These are phyloP conservation scores for Hordeum vulgare DNA, from an alignment of 176 grass and related monocot species.

Conservation along the genomic window DNA sequence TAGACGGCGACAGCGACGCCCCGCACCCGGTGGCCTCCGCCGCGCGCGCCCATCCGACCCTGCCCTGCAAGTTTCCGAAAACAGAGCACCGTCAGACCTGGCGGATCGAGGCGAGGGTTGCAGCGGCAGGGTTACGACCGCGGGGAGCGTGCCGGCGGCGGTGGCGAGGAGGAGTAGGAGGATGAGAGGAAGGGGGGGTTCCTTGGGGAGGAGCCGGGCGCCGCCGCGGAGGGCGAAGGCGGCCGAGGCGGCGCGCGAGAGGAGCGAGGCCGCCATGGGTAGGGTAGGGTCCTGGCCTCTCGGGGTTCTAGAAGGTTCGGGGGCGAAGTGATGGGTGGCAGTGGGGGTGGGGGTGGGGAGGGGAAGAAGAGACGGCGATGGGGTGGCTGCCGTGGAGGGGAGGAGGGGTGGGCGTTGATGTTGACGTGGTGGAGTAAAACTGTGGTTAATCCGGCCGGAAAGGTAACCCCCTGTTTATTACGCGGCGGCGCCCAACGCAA, in stretches of 20 bases:
- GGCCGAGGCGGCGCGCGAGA: conserved; percentile 22
- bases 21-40: conserved; percentile 14
- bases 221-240: conserved; percentile 25
- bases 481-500: background rate
- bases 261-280: conserved; percentile 33
- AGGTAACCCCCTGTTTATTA: background rate
- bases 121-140: conserved; percentile 33
- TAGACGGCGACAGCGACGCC: background rate
- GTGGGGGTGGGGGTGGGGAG: background rate
- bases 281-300: background rate
- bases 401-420: background rate
- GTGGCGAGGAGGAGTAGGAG: background rate
- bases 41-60: conserved; percentile 28
- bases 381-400: background rate
- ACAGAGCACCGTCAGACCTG: background rate
- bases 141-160: conserved; percentile 36
- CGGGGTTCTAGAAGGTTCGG: conserved; percentile 38
- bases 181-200: conserved; percentile 45
- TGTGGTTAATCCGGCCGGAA: background rate
- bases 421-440: background rate
- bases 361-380: background rate
- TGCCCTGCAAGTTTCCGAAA: conserved; percentile 7
- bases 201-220: conserved; percentile 40
- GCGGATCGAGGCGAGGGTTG: background rate
- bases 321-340: background rate